Evolutionary conservation across 2,329 filamentous ascomycete species (phyloP), one percentile per base, ranked within the genome.

Genomic region (Trichoderma koningiopsis): DNA sequence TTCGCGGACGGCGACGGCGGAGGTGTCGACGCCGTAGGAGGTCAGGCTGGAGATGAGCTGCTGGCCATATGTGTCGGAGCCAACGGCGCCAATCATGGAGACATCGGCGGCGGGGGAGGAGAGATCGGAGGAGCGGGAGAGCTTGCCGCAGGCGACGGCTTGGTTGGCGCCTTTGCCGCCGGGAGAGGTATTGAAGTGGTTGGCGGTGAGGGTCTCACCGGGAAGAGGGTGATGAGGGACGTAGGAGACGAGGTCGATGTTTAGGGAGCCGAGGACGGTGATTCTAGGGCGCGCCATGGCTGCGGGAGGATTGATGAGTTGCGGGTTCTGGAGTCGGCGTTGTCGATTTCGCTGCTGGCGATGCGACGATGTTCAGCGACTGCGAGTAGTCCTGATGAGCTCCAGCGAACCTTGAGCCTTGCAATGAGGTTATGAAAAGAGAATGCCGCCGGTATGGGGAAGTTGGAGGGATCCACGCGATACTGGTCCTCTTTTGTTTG

Each of bases 121-220:
- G 65, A 79, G 73, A 70, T 77, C 70, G 37, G 77, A 74, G 33
- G 84, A 76, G 59, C 91, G 87, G 0, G 92, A 96, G 62, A 96
- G 87, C 72, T 95, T 92, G 62, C 91, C 92, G 81, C 91, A 94
- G 29, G 94, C 93, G 68, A 97, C 92, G 70, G 94, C 94, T 83
- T 98, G 95, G 83, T 98, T 98, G 71, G 94, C 94, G 72, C 95
- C 95, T 82, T 99, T 99, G 69, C 96, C 95, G 75, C 95, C 96
- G 35, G 92, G 90, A 55, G 92, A 94, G 43, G 91, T 93, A 76
- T 86, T 86, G 82, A 97, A 97, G 24, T 88, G 89, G 72, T 84
- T 89, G 59, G 93, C 88, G 2, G 92, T 94, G 63, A 98, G 86
- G 3, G 95, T 98, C 82, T 99, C 95, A 73, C 95, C 96, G 0